A percentile compares a stretch with the other conserved stretches of the same genome.
These are phyloP conservation scores for Apostasia ramifera DNA, from an alignment of 106 monocot species.

Conservation along the genomic window DNA sequence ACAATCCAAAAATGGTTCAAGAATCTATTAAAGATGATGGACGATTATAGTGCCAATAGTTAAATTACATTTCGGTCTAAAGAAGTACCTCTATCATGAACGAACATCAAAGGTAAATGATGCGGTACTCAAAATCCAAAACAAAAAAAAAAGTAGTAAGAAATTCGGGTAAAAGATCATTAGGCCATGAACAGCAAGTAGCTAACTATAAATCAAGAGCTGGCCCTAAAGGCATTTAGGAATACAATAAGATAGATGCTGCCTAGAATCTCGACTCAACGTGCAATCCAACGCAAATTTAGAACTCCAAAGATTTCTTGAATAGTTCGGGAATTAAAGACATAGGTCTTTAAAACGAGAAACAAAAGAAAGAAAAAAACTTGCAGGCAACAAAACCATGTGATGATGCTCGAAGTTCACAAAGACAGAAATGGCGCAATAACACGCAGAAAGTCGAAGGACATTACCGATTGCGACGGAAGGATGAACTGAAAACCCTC, in stretches of 20 bases:
- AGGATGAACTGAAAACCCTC: slow-evolving; percentile 2
- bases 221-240: neutral
- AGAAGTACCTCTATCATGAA: too few species aligned
- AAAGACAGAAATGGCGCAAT: neutral
- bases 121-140: too few species aligned
- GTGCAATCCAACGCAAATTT: neutral
- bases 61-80: too few species aligned
- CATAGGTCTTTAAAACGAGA: too few species aligned
- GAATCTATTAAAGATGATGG: too few species aligned
- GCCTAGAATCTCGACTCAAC: neutral
- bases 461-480: neutral
- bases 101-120: too few species aligned
- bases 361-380: too few species aligned
- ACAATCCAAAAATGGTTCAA: too few species aligned
- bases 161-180: too few species aligned
- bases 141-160: too few species aligned
- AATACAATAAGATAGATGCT: neutral
- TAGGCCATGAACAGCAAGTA: neutral
- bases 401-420: neutral
- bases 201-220: neutral
- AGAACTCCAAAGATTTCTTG: neutral
- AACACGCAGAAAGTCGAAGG: neutral
- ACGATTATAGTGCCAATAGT: too few species aligned
- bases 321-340: neutral
- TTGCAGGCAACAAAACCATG: too few species aligned